Conservation (phyloP, 345 rosid species). For the Psidium friedrichsthalianum region DNA sequence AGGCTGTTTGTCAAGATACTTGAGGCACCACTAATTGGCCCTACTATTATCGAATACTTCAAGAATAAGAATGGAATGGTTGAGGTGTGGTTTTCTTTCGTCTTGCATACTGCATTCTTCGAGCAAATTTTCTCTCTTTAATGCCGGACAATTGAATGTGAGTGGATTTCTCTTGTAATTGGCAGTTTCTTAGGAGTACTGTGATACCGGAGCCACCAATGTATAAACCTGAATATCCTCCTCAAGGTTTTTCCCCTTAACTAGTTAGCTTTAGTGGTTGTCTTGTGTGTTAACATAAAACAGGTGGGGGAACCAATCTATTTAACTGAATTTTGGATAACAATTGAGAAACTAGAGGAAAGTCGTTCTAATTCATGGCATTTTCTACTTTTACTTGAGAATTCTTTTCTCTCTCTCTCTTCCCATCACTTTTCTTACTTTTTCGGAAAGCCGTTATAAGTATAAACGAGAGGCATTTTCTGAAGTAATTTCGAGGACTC, state of each 20-base stretch:
- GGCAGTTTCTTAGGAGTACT: slow-evolving; percentile 49
- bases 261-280: not conserved
- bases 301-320: not conserved
- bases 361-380: not conserved
- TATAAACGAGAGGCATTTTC: too few relatives aligned
- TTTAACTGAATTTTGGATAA: not conserved
- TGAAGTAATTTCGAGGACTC: not conserved
- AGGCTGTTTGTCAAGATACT: slow-evolving; percentile 44
- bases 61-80: slow-evolving; percentile 52
- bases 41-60: slow-evolving; percentile 31
- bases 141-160: not conserved
- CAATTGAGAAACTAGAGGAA: not conserved
- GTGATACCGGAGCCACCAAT: slow-evolving; percentile 71
- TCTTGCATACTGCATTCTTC: not conserved
- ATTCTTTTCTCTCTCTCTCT: not conserved
- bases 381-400: not conserved
- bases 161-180: not conserved
- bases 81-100: slow-evolving; percentile 26
- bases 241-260: slow-evolving; percentile 42
- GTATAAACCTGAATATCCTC: slow-evolving; percentile 79
- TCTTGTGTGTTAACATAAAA: not conserved
- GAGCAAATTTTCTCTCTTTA: not conserved
- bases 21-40: slow-evolving; percentile 58
- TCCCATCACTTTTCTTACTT: not conserved
- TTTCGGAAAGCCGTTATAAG: too few relatives aligned